A percentile compares a stretch with the other conserved stretches of the same genome.
Evolutionary conservation across 805 yeast genomes (phyloP).

Genomic region (Myxozyma neglecta): DNA sequence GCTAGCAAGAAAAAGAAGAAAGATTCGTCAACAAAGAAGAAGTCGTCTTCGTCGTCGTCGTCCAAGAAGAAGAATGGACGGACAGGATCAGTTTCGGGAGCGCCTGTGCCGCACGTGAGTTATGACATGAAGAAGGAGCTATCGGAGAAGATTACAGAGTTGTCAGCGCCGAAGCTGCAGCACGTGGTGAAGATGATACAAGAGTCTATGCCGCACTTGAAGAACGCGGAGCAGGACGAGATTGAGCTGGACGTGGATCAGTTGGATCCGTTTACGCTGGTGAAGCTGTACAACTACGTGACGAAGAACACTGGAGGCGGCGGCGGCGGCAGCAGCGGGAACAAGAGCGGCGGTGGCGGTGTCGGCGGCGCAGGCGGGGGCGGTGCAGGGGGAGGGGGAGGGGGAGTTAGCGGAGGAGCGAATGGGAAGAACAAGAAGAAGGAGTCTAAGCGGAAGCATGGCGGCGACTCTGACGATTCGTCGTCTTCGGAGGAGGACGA

Average conservation of each 20-base stretch:
- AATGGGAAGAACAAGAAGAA: slow-evolving; percentile 48
- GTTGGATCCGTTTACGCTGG: slow-evolving; percentile 77
- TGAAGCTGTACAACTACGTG: slow-evolving; percentile 81
- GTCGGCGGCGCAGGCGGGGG: slow-evolving; percentile 5
- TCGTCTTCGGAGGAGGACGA: slow-evolving; percentile 27
- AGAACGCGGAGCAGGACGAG: slow-evolving; percentile 59
- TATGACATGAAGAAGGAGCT: slow-evolving; percentile 96
- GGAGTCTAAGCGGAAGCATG: slow-evolving; percentile 67
- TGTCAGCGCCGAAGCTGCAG: slow-evolving; percentile 76
- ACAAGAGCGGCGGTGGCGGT: slow-evolving; percentile 16
- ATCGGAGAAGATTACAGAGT: slow-evolving; percentile 75
- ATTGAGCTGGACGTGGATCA: slow-evolving; percentile 95
- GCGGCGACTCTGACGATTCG: slow-evolving; percentile 41
- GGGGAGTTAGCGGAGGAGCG: slow-evolving; percentile 1
- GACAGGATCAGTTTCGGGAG: slow-evolving; percentile 34
- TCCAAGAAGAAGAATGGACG: slow-evolving; percentile 16
- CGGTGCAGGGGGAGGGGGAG: background rate
- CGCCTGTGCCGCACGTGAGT: slow-evolving; percentile 55
- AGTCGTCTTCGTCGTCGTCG: slow-evolving; percentile 4
- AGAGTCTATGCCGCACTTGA: slow-evolving; percentile 66
- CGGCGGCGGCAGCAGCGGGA: slow-evolving; percentile 17
- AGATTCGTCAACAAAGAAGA: slow-evolving; percentile 45
- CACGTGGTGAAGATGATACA: slow-evolving; percentile 82
- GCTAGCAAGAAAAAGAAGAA: slow-evolving; percentile 53
- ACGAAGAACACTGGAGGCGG: slow-evolving; percentile 46